Conservation (phyloP, 164 flowering plant genomes). For the Magnolia sinica region DNA sequence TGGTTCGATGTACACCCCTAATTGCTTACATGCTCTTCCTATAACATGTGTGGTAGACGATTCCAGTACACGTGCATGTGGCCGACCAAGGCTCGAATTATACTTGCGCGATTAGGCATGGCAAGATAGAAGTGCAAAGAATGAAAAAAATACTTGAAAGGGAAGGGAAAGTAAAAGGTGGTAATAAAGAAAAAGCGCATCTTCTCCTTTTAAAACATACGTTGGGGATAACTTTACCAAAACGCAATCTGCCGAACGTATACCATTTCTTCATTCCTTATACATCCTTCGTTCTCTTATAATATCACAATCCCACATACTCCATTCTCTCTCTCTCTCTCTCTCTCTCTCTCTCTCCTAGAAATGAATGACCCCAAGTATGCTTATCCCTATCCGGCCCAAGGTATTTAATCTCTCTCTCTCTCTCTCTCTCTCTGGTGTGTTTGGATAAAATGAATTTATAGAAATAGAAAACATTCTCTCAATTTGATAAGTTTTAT, state of each 20-base stretch:
- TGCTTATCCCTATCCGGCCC: slow-evolving; percentile 66
- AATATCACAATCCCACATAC: neutral
- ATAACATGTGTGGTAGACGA: too few relatives aligned
- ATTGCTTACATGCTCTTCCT: too few relatives aligned
- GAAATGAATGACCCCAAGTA: slow-evolving; percentile 67
- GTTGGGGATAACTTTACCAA: neutral
- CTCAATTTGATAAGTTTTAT: too few relatives aligned
- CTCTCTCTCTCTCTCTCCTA: neutral
- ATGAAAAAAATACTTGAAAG: too few relatives aligned
- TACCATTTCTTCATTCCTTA: neutral
- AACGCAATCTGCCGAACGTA: neutral
- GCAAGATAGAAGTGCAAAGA: too few relatives aligned
- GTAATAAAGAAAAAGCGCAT: neutral
- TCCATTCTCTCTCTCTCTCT: neutral
- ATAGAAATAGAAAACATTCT: too few relatives aligned
- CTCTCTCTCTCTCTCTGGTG: neutral
- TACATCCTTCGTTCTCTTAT: neutral
- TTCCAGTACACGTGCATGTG: too few relatives aligned
- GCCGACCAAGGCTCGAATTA: too few relatives aligned
- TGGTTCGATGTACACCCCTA: too few relatives aligned
- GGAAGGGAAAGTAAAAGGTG: too few relatives aligned
- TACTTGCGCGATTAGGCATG: too few relatives aligned
- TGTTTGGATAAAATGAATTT: too few relatives aligned
- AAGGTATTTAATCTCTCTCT: slow-evolving; percentile 27
- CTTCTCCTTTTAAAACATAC: neutral